Evolutionary conservation across 257 asterid genomes (phyloP).

Genomic region (Eustoma russellianum): DNA sequence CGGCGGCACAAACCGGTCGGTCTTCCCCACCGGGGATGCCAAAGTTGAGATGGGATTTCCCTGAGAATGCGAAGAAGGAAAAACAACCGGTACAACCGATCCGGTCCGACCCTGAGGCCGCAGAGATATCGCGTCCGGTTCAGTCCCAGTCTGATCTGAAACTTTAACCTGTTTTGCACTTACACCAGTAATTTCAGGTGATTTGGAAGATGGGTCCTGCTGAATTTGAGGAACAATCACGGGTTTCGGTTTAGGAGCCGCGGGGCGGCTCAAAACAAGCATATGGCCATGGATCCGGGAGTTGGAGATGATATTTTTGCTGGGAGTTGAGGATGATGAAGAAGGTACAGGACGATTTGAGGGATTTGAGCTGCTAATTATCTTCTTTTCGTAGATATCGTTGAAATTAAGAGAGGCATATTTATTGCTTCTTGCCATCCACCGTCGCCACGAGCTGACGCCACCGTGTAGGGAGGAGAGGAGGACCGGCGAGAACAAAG

Average conservation of each 20-base stretch:
- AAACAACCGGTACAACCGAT: conserved; percentile 24
- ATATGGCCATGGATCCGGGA: conserved; percentile 78
- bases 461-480: conserved; percentile 36
- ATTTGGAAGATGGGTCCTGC: conserved; percentile 9
- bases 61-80: conserved; percentile 37
- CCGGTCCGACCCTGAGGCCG: conserved; percentile 71
- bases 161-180: not conserved
- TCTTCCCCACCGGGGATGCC: conserved; percentile 35
- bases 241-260: conserved; percentile 51
- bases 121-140: conserved; percentile 42
- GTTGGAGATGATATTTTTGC: conserved; percentile 34
- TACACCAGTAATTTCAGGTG: not conserved
- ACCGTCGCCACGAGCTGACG: conserved; percentile 35
- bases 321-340: conserved; percentile 21
- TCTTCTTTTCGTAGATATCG: conserved; percentile 62
- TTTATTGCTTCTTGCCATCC: conserved; percentile 88
- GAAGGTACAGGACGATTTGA: conserved; percentile 1
- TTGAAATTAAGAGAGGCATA: conserved; percentile 69
- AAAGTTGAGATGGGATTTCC: conserved; percentile 20
- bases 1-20: conserved; percentile 61
- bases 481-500: not conserved
- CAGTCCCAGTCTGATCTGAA: conserved; percentile 31
- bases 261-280: conserved; percentile 70
- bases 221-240: conserved; percentile 18
- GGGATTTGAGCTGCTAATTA: conserved; percentile 17